Conservation (phyloP, 2,329 filamentous ascomycete species). For the Apiospora phragmitis region DNA sequence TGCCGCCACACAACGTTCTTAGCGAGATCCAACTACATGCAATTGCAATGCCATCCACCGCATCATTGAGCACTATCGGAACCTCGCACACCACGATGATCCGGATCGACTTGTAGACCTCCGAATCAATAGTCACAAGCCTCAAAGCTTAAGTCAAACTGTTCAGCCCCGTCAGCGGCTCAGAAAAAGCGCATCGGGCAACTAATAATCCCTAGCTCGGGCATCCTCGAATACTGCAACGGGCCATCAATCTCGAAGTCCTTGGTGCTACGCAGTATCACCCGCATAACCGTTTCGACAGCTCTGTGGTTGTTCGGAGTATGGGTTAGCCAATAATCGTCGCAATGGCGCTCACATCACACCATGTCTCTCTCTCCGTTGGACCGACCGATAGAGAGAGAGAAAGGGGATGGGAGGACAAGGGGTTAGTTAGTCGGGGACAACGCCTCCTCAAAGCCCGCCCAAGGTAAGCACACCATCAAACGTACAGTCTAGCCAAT, state of each 20-base stretch:
- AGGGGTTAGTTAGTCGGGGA: too few species aligned
- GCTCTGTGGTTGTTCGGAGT: conserved; percentile 7
- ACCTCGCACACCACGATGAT: background rate
- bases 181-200: conserved; percentile 17
- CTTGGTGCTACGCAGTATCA: conserved; percentile 17
- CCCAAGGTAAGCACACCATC: too few species aligned
- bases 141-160: background rate
- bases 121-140: background rate
- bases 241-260: conserved; percentile 19
- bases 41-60: background rate
- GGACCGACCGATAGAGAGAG: too few species aligned
- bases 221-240: conserved; percentile 23
- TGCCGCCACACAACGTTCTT: background rate
- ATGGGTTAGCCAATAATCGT: background rate
- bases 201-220: conserved; percentile 24
- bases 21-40: background rate
- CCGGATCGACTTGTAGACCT: background rate
- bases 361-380: too few species aligned
- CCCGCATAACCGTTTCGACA: conserved; percentile 16
- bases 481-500: conserved; percentile 18
- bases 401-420: background rate
- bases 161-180: background rate
- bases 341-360: too few species aligned
- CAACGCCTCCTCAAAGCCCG: too few species aligned
- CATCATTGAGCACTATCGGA: too few species aligned